A percentile compares a stretch with the other conserved stretches of the same genome.
These are phyloP conservation scores for Blastobotrys chiropterorum DNA, from an alignment of 805 yeast species.

Conservation along the genomic window DNA sequence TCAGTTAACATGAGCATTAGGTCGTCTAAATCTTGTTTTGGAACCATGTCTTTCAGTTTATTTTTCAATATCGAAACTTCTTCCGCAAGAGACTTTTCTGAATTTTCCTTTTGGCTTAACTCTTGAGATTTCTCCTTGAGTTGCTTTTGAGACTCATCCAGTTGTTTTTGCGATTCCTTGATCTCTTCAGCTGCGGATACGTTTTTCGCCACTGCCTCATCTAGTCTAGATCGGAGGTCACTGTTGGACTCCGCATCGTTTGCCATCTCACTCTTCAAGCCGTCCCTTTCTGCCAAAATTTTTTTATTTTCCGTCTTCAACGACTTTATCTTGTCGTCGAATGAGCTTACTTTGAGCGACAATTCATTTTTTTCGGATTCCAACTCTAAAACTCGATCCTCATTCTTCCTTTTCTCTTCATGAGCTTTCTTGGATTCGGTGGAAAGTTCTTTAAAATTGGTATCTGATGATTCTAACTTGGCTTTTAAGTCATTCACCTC, in stretches of 20 bases:
- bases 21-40: conserved; percentile 60
- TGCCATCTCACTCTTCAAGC: background rate
- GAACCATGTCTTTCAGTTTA: conserved; percentile 28
- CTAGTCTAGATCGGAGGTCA: background rate
- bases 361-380: conserved; percentile 1
- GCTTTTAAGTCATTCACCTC: background rate
- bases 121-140: background rate
- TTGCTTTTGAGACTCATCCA: background rate
- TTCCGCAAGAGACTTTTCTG: background rate
- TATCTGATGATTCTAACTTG: background rate
- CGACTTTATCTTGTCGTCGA: background rate
- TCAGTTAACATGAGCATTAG: conserved; percentile 71
- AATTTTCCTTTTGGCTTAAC: background rate
- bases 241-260: background rate
- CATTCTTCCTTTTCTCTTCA: background rate
- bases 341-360: conserved; percentile 5
- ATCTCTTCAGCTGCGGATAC: background rate
- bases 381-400: conserved; percentile 5
- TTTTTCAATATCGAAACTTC: background rate
- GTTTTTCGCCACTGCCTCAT: background rate
- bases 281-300: background rate
- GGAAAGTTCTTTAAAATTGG: no score
- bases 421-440: conserved; percentile 1
- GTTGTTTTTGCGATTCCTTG: background rate
- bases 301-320: background rate